Evolutionary conservation across 2,329 filamentous ascomycete species (phyloP).

Genomic region (Alternaria gansuensis): DNA sequence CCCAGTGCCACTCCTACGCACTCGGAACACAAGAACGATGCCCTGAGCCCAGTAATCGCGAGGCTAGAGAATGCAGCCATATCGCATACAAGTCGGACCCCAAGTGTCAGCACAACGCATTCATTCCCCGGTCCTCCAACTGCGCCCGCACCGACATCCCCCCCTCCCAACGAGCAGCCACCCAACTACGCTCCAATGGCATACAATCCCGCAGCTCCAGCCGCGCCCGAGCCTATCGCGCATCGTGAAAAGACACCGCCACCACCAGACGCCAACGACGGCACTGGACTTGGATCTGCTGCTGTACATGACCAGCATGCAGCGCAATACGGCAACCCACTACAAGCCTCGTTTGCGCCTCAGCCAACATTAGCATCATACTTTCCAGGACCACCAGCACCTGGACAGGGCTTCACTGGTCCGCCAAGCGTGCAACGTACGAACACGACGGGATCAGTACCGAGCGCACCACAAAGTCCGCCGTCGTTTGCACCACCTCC

Average conservation of each 20-base stretch:
- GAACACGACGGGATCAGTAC: conserved; percentile 48
- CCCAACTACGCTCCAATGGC: conserved; percentile 69
- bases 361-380: conserved; percentile 51
- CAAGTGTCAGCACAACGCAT: conserved; percentile 51
- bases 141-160: conserved; percentile 41
- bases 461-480: conserved; percentile 47
- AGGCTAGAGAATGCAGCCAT: conserved; percentile 76
- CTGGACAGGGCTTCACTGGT: conserved; percentile 47
- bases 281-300: conserved; percentile 55
- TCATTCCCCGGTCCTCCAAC: conserved; percentile 53
- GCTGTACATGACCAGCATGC: conserved; percentile 53
- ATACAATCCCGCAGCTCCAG: conserved; percentile 81
- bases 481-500: conserved; percentile 55
- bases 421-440: conserved; percentile 46
- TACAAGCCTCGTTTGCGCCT: conserved; percentile 47
- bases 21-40: conserved; percentile 57
- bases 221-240: conserved; percentile 74
- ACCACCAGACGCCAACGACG: conserved; percentile 69
- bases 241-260: conserved; percentile 83
- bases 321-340: conserved; percentile 43
- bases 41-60: conserved; percentile 75
- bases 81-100: conserved; percentile 58
- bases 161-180: conserved; percentile 46
- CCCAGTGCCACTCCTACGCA: conserved; percentile 53
- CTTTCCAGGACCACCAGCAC: conserved; percentile 55